Percentiles rank a stretch among this genome's conserved stretches.
phyloP scores from a whole-genome alignment of 805 yeast species.

The Wickerhamiella azymoides region DNA sequence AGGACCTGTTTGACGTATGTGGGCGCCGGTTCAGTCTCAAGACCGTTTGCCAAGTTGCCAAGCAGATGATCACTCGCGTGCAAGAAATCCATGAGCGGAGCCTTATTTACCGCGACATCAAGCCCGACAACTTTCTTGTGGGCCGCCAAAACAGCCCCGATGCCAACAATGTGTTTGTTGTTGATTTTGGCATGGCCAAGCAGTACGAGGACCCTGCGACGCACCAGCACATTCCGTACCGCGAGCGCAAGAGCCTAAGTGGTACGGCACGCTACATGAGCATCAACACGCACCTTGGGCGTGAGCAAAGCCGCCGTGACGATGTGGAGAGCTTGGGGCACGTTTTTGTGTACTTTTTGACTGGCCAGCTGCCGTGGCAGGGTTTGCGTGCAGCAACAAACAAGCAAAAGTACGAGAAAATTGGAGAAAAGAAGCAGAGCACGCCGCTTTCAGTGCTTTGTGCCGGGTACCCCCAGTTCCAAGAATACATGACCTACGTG shows the following conservation, averaged over 20 bases:
- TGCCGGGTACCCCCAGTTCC: conserved; percentile 86
- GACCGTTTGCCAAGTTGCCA: conserved; percentile 86
- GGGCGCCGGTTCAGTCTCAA: conserved; percentile 76
- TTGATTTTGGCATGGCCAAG: conserved; percentile 98
- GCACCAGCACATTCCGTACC: conserved; percentile 86
- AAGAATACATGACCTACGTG: conserved; percentile 76
- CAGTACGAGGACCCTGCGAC: conserved; percentile 94
- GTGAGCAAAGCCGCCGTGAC: conserved; percentile 92
- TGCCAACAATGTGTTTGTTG: conserved; percentile 75
- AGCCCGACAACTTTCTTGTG: conserved; percentile 91
- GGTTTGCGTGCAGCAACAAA: conserved; percentile 96
- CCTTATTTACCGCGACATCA: conserved; percentile 88
- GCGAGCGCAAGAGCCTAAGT: conserved; percentile 87
- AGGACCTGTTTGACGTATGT: conserved; percentile 97
- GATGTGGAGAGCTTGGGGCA: conserved; percentile 94
- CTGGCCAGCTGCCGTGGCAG: conserved; percentile 94
- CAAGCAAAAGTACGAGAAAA: conserved; percentile 93
- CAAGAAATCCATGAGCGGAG: conserved; percentile 80
- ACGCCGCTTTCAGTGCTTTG: conserved; percentile 78
- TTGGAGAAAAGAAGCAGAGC: conserved; percentile 87
- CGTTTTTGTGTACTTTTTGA: conserved; percentile 80
- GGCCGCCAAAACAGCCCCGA: conserved; percentile 77
- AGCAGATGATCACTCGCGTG: conserved; percentile 82
- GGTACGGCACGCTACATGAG: conserved; percentile 98
- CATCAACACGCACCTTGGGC: conserved; percentile 89